phyloP scores from a whole-genome alignment of 225 moss, liverwort and hornwort species.

The Pseudoscleropodium purum region DNA sequence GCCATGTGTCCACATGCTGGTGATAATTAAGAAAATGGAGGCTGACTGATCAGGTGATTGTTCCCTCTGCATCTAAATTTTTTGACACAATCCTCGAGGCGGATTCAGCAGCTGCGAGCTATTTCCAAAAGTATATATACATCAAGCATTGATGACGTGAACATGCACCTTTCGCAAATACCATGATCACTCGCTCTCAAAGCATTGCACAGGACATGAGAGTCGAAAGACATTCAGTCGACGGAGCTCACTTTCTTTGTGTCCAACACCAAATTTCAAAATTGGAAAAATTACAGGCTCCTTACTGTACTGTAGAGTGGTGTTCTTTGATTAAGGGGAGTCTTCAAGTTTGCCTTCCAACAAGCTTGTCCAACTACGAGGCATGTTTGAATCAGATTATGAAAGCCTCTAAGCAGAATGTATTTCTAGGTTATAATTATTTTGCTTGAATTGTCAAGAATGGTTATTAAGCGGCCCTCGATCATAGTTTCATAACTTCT shows the following conservation, averaged over 20 bases:
- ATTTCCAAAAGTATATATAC: not conserved
- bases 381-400: not conserved
- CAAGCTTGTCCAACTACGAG: not conserved
- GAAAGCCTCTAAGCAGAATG: not conserved
- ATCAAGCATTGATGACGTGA: not conserved
- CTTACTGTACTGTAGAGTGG: not conserved
- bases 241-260: too few relatives aligned
- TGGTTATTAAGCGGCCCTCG: not conserved
- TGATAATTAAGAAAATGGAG: not conserved
- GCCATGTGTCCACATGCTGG: not conserved
- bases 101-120: not conserved
- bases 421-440: not conserved
- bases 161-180: not conserved
- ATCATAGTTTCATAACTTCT: not conserved
- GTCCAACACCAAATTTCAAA: not conserved
- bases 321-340: not conserved
- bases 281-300: not conserved
- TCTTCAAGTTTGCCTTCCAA: not conserved
- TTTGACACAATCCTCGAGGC: slow-evolving; percentile 1
- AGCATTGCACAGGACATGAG: not conserved
- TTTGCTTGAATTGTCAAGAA: not conserved
- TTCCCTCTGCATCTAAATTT: not conserved
- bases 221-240: not conserved
- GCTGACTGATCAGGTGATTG: not conserved
- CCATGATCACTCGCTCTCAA: not conserved